Evolutionary conservation across 768 basidiomycete genomes (phyloP), one percentile per base, ranked within the genome.

Genomic region (Xanthoconium stramineum): DNA sequence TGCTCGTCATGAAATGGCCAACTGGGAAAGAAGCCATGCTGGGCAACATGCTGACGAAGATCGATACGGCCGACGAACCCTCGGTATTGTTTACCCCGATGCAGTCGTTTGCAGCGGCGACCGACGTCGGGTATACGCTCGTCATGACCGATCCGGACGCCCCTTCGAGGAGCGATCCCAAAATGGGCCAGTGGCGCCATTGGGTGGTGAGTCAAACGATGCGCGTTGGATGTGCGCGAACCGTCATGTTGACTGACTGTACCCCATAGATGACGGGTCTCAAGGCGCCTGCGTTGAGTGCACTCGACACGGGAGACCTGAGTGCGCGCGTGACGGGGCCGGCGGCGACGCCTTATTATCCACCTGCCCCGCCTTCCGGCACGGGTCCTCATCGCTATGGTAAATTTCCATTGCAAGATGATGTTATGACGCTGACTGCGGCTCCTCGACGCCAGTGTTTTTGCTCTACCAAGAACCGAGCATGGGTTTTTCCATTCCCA

Each of bases 111-210:
- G 70, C 67, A 2, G 67, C 65, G 24, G 61, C 57, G 47, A 61
- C 63, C 1, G 74, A 76, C 35, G 57, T 71, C 9, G 73, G 73
- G 5, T 83, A 82, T 58, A 83, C 83, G 9, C 68, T 83, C 36
- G 79, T 81, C 35, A 78, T 83, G 79, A 77, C 78, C 4, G 83
- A 84, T 61, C 83, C 83, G 2, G 83, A 84, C 55, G 83, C 83
- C 4, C 83, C 83, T 0, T 81, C 80, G 1, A 69, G 78, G 45
- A 65, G 58, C 8, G 74, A 81, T 37, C 81, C 80, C 1, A 80
- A 74, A 60, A 80, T 72, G 64, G 72, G 77, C 1, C 65, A 83
- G 57, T 84, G 80, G 73, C 74, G 82, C 44, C 83, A 84, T 54
- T 83, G 82, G 82, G 69, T 84, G 36, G 80, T 83, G 57, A 65